Percentiles rank a stretch among this genome's conserved stretches.
Evolutionary conservation across 139 green algal genomes (phyloP).

Genomic region (Picochlorum sp.): DNA sequence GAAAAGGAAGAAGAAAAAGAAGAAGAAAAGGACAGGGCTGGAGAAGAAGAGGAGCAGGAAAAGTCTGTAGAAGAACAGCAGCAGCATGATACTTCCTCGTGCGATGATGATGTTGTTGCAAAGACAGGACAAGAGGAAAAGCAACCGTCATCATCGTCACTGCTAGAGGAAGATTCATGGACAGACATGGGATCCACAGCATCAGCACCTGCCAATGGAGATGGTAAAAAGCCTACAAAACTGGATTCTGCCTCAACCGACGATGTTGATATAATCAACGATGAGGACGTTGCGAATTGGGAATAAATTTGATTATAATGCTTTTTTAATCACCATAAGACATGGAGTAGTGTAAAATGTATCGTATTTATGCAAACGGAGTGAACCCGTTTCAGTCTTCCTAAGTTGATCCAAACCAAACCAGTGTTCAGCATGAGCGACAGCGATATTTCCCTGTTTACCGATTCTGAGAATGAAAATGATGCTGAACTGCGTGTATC

Average conservation of each 20-base stretch:
- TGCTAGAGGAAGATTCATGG: too few relatives aligned
- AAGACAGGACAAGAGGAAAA: neutral
- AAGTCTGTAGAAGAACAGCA: neutral
- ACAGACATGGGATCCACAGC: too few relatives aligned
- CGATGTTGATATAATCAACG: neutral
- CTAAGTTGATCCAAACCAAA: too few relatives aligned
- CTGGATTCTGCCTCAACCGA: too few relatives aligned
- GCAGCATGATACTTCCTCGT: neutral
- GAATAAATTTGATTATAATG: neutral
- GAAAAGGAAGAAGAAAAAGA: neutral
- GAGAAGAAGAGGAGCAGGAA: neutral
- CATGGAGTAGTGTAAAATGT: too few relatives aligned
- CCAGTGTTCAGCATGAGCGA: neutral
- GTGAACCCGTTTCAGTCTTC: too few relatives aligned
- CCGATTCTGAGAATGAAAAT: neutral
- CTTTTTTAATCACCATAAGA: neutral
- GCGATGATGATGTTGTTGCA: neutral
- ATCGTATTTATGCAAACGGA: too few relatives aligned
- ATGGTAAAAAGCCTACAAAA: too few relatives aligned
- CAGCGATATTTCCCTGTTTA: conserved; percentile 3
- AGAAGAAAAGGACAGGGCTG: neutral
- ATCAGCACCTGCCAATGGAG: too few relatives aligned
- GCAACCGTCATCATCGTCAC: neutral
- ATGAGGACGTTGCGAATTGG: neutral
- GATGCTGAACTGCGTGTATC: neutral